A percentile compares a stretch with the other conserved stretches of the same genome.
Conservation (phyloP, 352 stramenopile species). For the Pythium biforme region DNA sequence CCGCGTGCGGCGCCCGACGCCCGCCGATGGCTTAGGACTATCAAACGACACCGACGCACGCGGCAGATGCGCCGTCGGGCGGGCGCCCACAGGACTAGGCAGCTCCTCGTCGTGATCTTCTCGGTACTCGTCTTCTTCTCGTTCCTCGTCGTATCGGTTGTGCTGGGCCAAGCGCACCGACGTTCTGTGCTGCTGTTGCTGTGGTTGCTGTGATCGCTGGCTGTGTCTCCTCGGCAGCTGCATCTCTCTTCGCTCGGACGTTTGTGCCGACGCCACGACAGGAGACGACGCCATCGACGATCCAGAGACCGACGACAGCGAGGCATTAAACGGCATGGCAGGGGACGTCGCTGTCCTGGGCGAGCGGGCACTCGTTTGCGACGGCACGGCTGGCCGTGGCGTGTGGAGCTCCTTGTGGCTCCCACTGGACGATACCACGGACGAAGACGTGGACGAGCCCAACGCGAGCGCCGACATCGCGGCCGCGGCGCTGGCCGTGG, state of each 20-base stretch:
- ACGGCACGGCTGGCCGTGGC: too few relatives aligned
- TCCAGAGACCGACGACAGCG: slow-evolving; percentile 12
- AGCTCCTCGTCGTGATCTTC: background rate
- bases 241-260: background rate
- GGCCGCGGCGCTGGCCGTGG: slow-evolving; percentile 15
- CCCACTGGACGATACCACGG: background rate
- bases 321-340: slow-evolving; percentile 10
- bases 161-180: background rate
- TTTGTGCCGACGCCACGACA: background rate
- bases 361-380: too few relatives aligned
- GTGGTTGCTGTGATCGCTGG: background rate
- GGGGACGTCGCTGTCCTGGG: background rate
- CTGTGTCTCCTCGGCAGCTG: background rate
- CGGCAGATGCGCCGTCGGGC: slow-evolving; percentile 4
- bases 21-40: background rate
- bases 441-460: slow-evolving; percentile 3
- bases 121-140: slow-evolving; percentile 2
- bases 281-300: slow-evolving; percentile 7
- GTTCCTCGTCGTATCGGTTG: slow-evolving; percentile 8
- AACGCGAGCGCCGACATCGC: slow-evolving; percentile 6
- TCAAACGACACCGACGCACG: background rate
- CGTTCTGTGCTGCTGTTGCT: background rate
- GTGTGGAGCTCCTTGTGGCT: too few relatives aligned
- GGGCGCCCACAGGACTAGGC: background rate
- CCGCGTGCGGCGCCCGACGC: background rate